Evolutionary conservation across 352 stramenopile genomes (phyloP).

Genomic region (Pythium phragmiticola): DNA sequence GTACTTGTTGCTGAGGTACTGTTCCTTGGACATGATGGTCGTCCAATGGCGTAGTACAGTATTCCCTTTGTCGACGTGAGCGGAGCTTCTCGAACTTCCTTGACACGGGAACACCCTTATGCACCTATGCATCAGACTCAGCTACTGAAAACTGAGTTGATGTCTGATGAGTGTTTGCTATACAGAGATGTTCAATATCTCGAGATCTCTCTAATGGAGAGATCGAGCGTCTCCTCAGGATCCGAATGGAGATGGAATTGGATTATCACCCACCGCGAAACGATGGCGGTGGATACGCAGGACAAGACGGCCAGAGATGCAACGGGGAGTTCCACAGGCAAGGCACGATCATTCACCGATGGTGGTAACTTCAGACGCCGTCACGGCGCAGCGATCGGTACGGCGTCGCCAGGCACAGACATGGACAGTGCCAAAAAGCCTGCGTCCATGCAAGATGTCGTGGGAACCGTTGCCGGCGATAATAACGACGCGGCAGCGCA

Average conservation of each 20-base stretch:
- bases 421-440: neutral
- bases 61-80: neutral
- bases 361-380: neutral
- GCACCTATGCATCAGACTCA: slow-evolving; percentile 5
- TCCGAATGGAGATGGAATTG: neutral
- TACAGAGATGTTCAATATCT: slow-evolving; percentile 5
- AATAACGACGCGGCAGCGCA: neutral
- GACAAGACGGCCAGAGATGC: neutral
- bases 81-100: slow-evolving; percentile 25
- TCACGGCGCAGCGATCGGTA: slow-evolving; percentile 12
- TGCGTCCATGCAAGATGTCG: neutral
- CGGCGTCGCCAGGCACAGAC: neutral
- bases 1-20: slow-evolving; percentile 87
- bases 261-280: neutral
- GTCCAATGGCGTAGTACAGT: neutral
- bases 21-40: slow-evolving; percentile 41
- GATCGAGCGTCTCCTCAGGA: slow-evolving; percentile 12
- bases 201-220: slow-evolving; percentile 13
- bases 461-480: neutral
- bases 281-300: slow-evolving; percentile 15
- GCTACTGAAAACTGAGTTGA: slow-evolving; percentile 4
- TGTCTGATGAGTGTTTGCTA: slow-evolving; percentile 5
- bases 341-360: neutral
- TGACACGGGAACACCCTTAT: slow-evolving; percentile 7
- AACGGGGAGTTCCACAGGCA: neutral